These are phyloP conservation scores for Arabidopsis lyrata DNA, from an alignment of 441 rosid genomes.

Conservation along the genomic window DNA sequence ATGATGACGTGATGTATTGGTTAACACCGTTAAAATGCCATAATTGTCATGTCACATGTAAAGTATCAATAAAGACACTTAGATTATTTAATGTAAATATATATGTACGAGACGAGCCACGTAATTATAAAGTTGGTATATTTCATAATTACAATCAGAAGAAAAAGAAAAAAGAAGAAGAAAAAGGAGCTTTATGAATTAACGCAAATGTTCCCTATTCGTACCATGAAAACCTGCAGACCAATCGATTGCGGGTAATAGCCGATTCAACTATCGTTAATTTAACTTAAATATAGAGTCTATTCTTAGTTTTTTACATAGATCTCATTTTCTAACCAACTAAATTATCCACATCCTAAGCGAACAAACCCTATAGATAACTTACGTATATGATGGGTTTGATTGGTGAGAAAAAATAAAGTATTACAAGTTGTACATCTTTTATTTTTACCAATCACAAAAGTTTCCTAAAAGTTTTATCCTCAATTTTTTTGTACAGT, in stretches of 20 bases:
- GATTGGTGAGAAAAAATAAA: no score
- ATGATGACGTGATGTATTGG: conserved; percentile 36
- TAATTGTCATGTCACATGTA: conserved; percentile 38
- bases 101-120: neutral
- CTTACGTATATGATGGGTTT: no score
- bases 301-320: neutral
- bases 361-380: neutral
- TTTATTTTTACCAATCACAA: no score
- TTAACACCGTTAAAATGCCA: conserved; percentile 40
- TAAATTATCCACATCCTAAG: neutral
- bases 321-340: neutral
- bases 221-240: conserved; percentile 43
- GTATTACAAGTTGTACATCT: no score
- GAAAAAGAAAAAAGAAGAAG: neutral
- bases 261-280: conserved; percentile 18
- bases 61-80: conserved; percentile 8
- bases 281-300: neutral
- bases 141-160: conserved; percentile 34
- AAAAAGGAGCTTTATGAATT: conserved; percentile 32
- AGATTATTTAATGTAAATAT: neutral
- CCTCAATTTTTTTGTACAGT: no score
- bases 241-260: conserved; percentile 39
- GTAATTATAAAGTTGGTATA: conserved; percentile 32
- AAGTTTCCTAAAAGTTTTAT: no score
- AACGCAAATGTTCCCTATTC: conserved; percentile 43